Conservation (phyloP, 2,329 filamentous ascomycete species). For the Aspergillus arachidicola region DNA sequence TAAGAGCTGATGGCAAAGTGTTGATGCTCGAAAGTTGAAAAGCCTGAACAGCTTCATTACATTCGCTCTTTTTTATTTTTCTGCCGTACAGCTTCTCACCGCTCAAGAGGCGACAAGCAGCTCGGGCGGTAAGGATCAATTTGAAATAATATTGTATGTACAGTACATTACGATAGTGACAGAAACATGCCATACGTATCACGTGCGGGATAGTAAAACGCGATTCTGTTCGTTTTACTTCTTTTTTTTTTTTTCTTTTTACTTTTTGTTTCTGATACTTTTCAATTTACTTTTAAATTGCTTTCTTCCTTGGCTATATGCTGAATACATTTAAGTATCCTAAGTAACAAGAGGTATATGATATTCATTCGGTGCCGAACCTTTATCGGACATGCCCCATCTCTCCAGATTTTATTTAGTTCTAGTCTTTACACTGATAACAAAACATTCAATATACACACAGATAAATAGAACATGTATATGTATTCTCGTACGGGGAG, state of each 20-base stretch:
- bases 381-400: background rate
- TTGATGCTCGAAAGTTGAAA: conserved; percentile 1
- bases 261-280: background rate
- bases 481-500: background rate
- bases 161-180: background rate
- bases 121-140: background rate
- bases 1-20: background rate
- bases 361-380: background rate
- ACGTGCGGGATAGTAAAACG: background rate
- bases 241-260: no score
- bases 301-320: background rate
- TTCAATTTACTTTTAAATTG: background rate
- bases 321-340: background rate
- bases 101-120: conserved; percentile 2
- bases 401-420: background rate
- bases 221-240: no score
- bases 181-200: background rate
- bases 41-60: background rate
- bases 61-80: conserved; percentile 19
- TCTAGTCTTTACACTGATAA: background rate
- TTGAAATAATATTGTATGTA: background rate
- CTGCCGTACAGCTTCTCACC: conserved; percentile 16
- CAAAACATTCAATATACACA: background rate
- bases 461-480: background rate
- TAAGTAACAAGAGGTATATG: background rate